phyloP scores from a whole-genome alignment of 257 asterid species.

The Penstemon barbatus region DNA sequence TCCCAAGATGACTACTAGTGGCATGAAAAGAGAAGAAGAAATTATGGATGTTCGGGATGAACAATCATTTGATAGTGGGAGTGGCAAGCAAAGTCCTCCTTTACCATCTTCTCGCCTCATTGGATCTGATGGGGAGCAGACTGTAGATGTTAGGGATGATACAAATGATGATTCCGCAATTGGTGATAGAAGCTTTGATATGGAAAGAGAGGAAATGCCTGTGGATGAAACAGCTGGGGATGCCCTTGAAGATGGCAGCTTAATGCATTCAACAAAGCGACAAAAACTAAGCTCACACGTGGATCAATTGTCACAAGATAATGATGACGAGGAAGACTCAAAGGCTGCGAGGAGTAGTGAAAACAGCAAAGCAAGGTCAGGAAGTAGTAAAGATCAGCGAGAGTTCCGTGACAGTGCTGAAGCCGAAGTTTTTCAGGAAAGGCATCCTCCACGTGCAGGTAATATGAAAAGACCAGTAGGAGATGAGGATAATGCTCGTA shows the following conservation, averaged over 20 bases:
- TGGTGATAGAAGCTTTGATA: constrained; percentile 45
- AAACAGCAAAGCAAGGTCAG: constrained; percentile 74
- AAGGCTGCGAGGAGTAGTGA: constrained; percentile 69
- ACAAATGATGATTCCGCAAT: constrained; percentile 40
- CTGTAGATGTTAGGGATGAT: constrained; percentile 41
- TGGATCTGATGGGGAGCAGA: constrained; percentile 51
- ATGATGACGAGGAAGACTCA: constrained; percentile 61
- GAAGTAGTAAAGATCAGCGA: constrained; percentile 62
- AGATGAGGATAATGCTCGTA: constrained; percentile 47
- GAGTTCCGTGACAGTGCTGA: constrained; percentile 53
- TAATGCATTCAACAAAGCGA: constrained; percentile 38
- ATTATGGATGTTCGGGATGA: constrained; percentile 38
- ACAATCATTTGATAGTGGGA: constrained; percentile 48
- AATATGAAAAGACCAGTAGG: constrained; percentile 44
- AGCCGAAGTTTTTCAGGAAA: constrained; percentile 70
- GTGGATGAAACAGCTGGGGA: constrained; percentile 40
- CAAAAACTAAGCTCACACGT: constrained; percentile 43
- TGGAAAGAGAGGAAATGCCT: constrained; percentile 45
- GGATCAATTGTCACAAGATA: constrained; percentile 54
- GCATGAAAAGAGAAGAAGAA: constrained; percentile 39
- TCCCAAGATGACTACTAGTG: constrained; percentile 41
- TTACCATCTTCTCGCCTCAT: constrained; percentile 44
- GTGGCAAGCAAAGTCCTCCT: constrained; percentile 45
- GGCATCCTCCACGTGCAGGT: constrained; percentile 42
- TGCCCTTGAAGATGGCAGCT: constrained; percentile 40